phyloP scores from a whole-genome alignment of 441 rosid genomes.

The Populus hybrid region DNA sequence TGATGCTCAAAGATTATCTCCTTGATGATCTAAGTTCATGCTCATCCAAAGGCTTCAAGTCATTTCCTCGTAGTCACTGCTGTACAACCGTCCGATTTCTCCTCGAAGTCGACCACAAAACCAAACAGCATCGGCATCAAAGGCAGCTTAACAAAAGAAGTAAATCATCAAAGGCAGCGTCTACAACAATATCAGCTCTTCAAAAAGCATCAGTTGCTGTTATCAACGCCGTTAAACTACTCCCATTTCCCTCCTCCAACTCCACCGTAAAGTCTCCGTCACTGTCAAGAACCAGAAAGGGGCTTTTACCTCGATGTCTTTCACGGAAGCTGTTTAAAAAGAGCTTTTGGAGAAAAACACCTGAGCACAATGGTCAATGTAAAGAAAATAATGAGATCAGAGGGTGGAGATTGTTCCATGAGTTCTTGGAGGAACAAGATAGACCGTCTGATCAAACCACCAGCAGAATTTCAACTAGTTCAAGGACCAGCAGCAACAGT shows the following conservation, averaged over 20 bases:
- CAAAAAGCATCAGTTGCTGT: constrained; percentile 59
- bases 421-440: constrained; percentile 37
- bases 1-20: constrained; percentile 60
- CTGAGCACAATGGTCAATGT: neutral
- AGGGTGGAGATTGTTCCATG: constrained; percentile 34
- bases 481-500: constrained; percentile 21
- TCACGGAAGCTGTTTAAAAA: constrained; percentile 41
- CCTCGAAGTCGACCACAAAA: constrained; percentile 45
- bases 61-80: constrained; percentile 63
- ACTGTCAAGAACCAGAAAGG: constrained; percentile 16
- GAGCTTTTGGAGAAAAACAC: constrained; percentile 38
- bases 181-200: constrained; percentile 39
- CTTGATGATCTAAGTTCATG: constrained; percentile 69
- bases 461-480: constrained; percentile 25
- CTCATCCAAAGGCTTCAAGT: constrained; percentile 78
- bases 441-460: constrained; percentile 32
- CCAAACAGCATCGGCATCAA: constrained; percentile 10
- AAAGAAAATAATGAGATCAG: constrained; percentile 25
- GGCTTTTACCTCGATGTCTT: constrained; percentile 32
- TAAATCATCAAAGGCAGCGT: constrained; percentile 14
- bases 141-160: constrained; percentile 21
- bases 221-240: constrained; percentile 50
- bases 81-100: constrained; percentile 64
- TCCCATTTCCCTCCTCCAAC: constrained; percentile 32
- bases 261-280: constrained; percentile 33